A percentile compares a stretch with the other conserved stretches of the same genome.
Conservation (phyloP, 371 early-diverging fungal genomes). For the Actinomortierella wolfii region DNA sequence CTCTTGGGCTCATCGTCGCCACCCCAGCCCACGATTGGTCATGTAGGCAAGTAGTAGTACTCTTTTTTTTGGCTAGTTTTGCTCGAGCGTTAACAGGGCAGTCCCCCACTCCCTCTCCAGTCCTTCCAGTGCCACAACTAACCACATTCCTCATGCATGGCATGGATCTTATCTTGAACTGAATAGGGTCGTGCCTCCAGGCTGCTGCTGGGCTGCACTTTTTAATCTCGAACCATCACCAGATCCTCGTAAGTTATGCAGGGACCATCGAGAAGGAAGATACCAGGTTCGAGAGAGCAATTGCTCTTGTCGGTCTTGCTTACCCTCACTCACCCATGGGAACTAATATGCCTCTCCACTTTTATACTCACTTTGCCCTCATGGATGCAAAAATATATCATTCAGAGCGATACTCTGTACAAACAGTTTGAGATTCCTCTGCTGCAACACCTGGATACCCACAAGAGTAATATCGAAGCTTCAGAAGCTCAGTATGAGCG, state of each 20-base stretch:
- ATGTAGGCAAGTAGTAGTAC: no score
- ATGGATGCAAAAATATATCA: no score
- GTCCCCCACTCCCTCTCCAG: not conserved
- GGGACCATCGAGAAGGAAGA: no score
- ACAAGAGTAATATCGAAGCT: slow-evolving; percentile 51
- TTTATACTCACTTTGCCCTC: no score
- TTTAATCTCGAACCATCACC: slow-evolving; percentile 61
- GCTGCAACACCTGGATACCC: slow-evolving; percentile 52
- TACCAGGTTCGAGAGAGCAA: no score
- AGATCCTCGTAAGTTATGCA: slow-evolving; percentile 50
- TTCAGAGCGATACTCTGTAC: slow-evolving; percentile 54
- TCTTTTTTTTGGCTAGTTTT: slow-evolving; percentile 1
- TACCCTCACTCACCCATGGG: no score
- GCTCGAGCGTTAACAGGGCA: no score
- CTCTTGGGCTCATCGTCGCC: no score
- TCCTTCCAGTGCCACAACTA: not conserved
- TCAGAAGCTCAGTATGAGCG: slow-evolving; percentile 55
- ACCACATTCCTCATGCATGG: slow-evolving; percentile 2
- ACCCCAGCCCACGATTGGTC: no score
- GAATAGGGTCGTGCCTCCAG: slow-evolving; percentile 52
- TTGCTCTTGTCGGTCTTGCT: no score
- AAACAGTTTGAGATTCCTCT: slow-evolving; percentile 56
- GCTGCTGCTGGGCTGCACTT: slow-evolving; percentile 61
- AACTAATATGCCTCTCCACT: no score
- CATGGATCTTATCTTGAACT: not conserved